These are phyloP conservation scores for Lentinula lateritia DNA, from an alignment of 768 basidiomycete species.

Conservation along the genomic window DNA sequence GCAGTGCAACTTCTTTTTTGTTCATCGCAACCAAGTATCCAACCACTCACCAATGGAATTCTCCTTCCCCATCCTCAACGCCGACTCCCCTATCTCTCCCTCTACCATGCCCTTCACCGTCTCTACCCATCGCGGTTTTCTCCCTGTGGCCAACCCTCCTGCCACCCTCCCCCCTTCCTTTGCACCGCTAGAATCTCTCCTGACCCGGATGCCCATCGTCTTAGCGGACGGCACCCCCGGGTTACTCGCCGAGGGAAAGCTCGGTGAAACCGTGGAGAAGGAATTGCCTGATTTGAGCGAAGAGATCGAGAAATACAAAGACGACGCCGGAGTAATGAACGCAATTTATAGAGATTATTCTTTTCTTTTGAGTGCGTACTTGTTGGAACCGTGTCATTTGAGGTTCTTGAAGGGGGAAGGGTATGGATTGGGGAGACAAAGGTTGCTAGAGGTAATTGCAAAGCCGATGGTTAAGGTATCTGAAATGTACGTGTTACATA, in stretches of 20 bases:
- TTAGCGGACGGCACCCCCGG: slow-evolving; percentile 21
- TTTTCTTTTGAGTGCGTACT: slow-evolving; percentile 25
- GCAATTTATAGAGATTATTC: slow-evolving; percentile 22
- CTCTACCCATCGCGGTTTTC: slow-evolving; percentile 18
- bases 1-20: no score
- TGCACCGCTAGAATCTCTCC: slow-evolving; percentile 19
- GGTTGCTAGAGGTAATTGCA: slow-evolving; percentile 19
- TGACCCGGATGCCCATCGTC: slow-evolving; percentile 25
- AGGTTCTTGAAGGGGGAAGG: slow-evolving; percentile 18
- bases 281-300: slow-evolving; percentile 19
- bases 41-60: slow-evolving; percentile 5
- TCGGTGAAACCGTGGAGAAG: slow-evolving; percentile 21
- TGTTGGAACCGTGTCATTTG: slow-evolving; percentile 24
- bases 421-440: slow-evolving; percentile 21
- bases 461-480: slow-evolving; percentile 21
- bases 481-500: slow-evolving; percentile 13
- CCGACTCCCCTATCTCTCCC: slow-evolving; percentile 8
- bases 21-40: neutral
- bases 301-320: slow-evolving; percentile 17
- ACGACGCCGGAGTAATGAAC: slow-evolving; percentile 16
- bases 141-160: slow-evolving; percentile 22
- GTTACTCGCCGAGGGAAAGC: slow-evolving; percentile 18
- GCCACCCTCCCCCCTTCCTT: slow-evolving; percentile 19
- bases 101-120: slow-evolving; percentile 17
- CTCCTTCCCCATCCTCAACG: slow-evolving; percentile 9